A percentile compares a stretch with the other conserved stretches of the same genome.
These are phyloP conservation scores for Aegilops longissima DNA, from an alignment of 176 grass and related monocot genomes.

Conservation along the genomic window DNA sequence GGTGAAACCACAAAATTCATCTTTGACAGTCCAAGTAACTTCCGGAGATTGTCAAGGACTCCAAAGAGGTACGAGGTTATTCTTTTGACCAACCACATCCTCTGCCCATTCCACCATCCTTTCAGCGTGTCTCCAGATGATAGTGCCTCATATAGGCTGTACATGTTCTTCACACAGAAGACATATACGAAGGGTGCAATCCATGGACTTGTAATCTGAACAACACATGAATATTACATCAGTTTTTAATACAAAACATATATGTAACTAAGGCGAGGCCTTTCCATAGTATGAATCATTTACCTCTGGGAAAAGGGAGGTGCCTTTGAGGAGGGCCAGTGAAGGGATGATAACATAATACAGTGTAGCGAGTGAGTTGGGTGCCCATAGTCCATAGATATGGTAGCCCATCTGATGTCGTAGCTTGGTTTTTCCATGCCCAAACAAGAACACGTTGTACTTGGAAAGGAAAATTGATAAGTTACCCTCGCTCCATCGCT, in stretches of 20 bases:
- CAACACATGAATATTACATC: neutral
- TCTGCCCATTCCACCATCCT: conserved; percentile 80
- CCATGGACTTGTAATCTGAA: conserved; percentile 57
- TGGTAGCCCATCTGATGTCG: conserved; percentile 64
- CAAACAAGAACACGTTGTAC: conserved; percentile 55
- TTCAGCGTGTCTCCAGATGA: conserved; percentile 43
- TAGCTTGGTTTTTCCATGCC: conserved; percentile 54
- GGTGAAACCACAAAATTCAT: conserved; percentile 55
- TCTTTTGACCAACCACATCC: conserved; percentile 69
- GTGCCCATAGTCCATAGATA: conserved; percentile 57
- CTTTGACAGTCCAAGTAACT: conserved; percentile 45
- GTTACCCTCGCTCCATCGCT: conserved; percentile 81
- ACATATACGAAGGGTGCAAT: conserved; percentile 62
- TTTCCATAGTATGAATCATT: neutral
- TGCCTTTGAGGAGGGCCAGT: conserved; percentile 66
- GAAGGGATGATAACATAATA: conserved; percentile 69
- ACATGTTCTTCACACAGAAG: conserved; percentile 30
- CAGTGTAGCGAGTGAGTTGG: conserved; percentile 56
- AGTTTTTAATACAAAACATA: neutral
- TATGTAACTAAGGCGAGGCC: neutral
- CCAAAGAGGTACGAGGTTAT: conserved; percentile 62
- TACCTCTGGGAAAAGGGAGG: conserved; percentile 68
- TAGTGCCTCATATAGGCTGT: conserved; percentile 52
- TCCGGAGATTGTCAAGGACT: conserved; percentile 36
- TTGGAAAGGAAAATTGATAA: conserved; percentile 61